A percentile compares a stretch with the other conserved stretches of the same genome.
These are phyloP conservation scores for Agrocybe pediades DNA, from an alignment of 768 basidiomycete genomes.

Conservation along the genomic window DNA sequence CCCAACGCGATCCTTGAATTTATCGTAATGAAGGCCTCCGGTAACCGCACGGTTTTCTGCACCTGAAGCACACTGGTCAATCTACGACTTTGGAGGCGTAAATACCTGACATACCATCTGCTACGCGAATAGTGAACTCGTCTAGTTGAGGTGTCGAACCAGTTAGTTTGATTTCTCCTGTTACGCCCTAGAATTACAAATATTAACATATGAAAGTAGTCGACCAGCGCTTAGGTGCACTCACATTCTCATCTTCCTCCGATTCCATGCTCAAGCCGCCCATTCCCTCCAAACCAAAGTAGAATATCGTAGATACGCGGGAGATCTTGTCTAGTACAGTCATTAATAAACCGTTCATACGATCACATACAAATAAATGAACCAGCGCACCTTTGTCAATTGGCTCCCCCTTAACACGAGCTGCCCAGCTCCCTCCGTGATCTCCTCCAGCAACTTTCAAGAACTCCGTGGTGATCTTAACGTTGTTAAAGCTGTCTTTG, in stretches of 20 bases:
- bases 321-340: conserved; percentile 48
- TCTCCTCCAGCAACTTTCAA: conserved; percentile 83
- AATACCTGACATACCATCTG: conserved; percentile 57
- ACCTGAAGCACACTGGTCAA: conserved; percentile 37
- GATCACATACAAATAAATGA: not conserved
- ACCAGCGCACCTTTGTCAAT: conserved; percentile 57
- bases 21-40: conserved; percentile 55
- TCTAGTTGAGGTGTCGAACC: conserved; percentile 81
- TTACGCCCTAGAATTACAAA: conserved; percentile 80
- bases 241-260: conserved; percentile 72
- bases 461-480: conserved; percentile 82
- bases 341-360: not conserved
- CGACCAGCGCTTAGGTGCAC: too few species aligned
- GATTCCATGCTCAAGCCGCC: conserved; percentile 82
- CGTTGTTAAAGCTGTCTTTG: conserved; percentile 80
- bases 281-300: conserved; percentile 85
- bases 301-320: conserved; percentile 80
- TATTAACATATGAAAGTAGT: too few species aligned
- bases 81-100: not conserved
- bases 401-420: conserved; percentile 79
- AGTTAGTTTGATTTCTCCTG: conserved; percentile 66
- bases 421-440: conserved; percentile 89
- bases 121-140: conserved; percentile 77
- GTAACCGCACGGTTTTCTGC: conserved; percentile 56
- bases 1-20: conserved; percentile 62